Evolutionary conservation across 352 stramenopile species (phyloP).

Genomic region (Phytophthora sp.): DNA sequence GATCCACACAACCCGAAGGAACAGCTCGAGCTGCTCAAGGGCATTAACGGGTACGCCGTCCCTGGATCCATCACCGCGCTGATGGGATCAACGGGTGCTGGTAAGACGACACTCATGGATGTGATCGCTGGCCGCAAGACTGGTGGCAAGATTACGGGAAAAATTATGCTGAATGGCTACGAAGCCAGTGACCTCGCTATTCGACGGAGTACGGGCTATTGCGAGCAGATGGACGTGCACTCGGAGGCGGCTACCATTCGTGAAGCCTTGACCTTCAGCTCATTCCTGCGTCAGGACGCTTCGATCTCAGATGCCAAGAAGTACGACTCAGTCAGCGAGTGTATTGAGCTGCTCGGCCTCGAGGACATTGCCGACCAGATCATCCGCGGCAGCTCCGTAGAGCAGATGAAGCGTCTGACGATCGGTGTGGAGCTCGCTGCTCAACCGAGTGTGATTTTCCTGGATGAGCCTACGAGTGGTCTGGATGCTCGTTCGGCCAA

Average conservation of each 20-base stretch:
- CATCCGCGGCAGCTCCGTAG: constrained; percentile 29
- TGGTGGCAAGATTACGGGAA: neutral
- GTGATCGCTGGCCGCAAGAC: neutral
- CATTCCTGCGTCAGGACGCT: constrained; percentile 56
- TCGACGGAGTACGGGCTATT: constrained; percentile 53
- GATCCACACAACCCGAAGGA: constrained; percentile 11
- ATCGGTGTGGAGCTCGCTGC: constrained; percentile 79
- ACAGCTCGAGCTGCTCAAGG: constrained; percentile 9
- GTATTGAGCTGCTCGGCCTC: constrained; percentile 21
- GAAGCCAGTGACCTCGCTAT: constrained; percentile 48
- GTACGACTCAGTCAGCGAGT: constrained; percentile 27
- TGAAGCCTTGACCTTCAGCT: constrained; percentile 86
- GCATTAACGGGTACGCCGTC: constrained; percentile 2
- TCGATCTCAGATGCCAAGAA: constrained; percentile 32
- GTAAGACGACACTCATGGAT: neutral
- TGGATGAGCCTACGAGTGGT: constrained; percentile 16
- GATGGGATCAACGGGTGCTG: neutral
- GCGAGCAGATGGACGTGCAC: constrained; percentile 90
- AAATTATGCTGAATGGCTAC: constrained; percentile 41
- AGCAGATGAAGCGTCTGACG: constrained; percentile 29
- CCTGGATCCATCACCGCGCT: neutral
- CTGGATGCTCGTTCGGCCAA: constrained; percentile 9
- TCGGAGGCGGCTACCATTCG: constrained; percentile 59
- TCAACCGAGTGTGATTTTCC: constrained; percentile 24
- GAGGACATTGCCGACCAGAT: constrained; percentile 38